Evolutionary conservation across 352 stramenopile genomes (phyloP), one percentile per base, ranked within the genome.

Genomic region (Phytophthora hybrid): DNA sequence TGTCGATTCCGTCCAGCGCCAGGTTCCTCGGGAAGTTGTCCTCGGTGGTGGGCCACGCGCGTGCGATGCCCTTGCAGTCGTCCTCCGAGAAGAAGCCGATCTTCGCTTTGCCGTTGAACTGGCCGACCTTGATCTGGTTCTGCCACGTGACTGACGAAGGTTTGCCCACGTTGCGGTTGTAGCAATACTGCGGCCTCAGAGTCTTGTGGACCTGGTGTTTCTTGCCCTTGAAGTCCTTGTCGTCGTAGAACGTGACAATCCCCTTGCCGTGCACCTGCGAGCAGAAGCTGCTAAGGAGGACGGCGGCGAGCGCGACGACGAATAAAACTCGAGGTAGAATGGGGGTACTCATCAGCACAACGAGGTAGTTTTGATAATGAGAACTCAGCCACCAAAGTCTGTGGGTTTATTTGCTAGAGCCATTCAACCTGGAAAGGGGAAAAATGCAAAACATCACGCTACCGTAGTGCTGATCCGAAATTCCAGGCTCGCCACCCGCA

Each of bases 1-100:
- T 69, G 53, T 79, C 39, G 53, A 79, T 69, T 5, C 58, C 21
- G 52, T 79, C 72, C 18, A 62, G 8, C 23, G 44, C 32, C 46
- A 79, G 46, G 19, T 79, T 62, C 9, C 21, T 63, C 5, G 72
- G 72, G 26, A 67, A 79, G 31, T 73, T 16, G 21, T 68, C 32
- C 5, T 66, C 61, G 7, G 52, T 41, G 16, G 57, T 63, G 26
- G 56, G 49, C 66, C 68, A 79, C 21, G 62, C 13, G 4, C 39
- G 63, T 21, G 16, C 31, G 3, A 8, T 26, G 14, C 68, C 73
- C 18, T 66, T 67, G 54, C 73, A 79, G 68, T 77, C 65, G 10
- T 67, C 34, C n/a, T 70, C 41, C 4, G 63, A 73, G 59, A 70
- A 79, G 54, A 79, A 79, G 31, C 44, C 73, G 21, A 80, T 66